Percentiles rank a stretch among this genome's conserved stretches.
Conservation (phyloP, 2,329 filamentous ascomycete genomes). For the Simplicillium aogashimaense region DNA sequence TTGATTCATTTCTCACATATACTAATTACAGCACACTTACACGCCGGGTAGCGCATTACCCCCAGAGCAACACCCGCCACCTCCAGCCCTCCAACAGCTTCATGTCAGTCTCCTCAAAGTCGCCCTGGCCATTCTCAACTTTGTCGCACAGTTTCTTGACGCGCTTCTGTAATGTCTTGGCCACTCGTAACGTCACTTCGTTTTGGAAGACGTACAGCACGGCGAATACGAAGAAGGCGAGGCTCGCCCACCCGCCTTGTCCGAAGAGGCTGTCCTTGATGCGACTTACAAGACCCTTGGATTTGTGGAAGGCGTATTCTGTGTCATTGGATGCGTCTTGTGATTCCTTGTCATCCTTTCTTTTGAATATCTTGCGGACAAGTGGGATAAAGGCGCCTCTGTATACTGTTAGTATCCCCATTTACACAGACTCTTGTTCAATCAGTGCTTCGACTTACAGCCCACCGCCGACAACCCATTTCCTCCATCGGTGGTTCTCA, state of each 20-base stretch:
- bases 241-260: slow-evolving; percentile 33
- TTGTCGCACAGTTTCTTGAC: slow-evolving; percentile 36
- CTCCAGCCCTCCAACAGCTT: slow-evolving; percentile 43
- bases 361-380: slow-evolving; percentile 41
- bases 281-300: slow-evolving; percentile 37
- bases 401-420: not conserved
- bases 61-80: slow-evolving; percentile 43
- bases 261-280: slow-evolving; percentile 36
- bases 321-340: slow-evolving; percentile 36
- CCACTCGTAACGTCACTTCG: slow-evolving; percentile 46
- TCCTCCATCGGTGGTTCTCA: slow-evolving; percentile 40
- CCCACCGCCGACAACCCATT: slow-evolving; percentile 40
- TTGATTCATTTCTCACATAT: not conserved
- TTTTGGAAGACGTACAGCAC: slow-evolving; percentile 49
- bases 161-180: slow-evolving; percentile 38
- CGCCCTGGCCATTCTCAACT: slow-evolving; percentile 35
- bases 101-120: slow-evolving; percentile 37
- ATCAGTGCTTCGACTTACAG: slow-evolving; percentile 28
- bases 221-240: slow-evolving; percentile 45
- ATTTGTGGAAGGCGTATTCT: slow-evolving; percentile 45
- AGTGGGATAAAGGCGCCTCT: slow-evolving; percentile 42
- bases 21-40: not conserved
- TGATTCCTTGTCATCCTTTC: slow-evolving; percentile 25
- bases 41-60: too few relatives aligned
- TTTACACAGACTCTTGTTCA: not conserved